Evolutionary conservation across 805 yeast genomes (phyloP).

Genomic region (Hanseniaspora taiwanica): DNA sequence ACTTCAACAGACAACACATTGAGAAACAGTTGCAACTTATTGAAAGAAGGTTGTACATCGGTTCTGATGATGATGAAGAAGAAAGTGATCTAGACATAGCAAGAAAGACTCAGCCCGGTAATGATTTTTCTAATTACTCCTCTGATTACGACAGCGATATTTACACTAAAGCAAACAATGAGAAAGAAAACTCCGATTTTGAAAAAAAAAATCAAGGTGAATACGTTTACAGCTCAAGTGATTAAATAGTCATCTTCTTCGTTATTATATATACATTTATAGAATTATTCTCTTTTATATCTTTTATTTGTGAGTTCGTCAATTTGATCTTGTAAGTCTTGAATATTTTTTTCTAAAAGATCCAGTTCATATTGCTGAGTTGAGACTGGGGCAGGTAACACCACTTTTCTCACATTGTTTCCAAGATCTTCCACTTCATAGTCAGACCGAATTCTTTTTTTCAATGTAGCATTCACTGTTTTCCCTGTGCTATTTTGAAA

Average conservation of each 20-base stretch:
- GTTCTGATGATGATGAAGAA: neutral
- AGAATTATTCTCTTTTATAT: constrained; percentile 5
- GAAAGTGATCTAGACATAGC: neutral
- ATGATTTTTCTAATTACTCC: neutral
- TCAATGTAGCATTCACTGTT: neutral
- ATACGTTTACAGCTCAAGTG: neutral
- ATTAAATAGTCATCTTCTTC: too few relatives aligned
- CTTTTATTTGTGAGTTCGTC: constrained; percentile 6
- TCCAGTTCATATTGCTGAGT: constrained; percentile 7
- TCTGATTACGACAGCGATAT: neutral
- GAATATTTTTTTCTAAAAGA: constrained; percentile 11
- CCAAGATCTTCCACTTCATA: neutral
- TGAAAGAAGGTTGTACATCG: constrained; percentile 13
- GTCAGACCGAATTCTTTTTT: neutral
- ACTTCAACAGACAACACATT: constrained; percentile 12
- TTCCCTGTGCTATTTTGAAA: constrained; percentile 1
- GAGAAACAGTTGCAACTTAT: constrained; percentile 13
- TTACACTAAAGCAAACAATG: neutral
- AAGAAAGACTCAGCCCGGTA: neutral
- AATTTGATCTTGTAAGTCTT: constrained; percentile 11
- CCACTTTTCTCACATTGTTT: too few relatives aligned
- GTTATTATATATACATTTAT: too few relatives aligned
- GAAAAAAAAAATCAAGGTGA: neutral
- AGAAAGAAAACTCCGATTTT: neutral
- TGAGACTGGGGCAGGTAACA: too few relatives aligned